These are phyloP conservation scores for Chrysochromulina tobinii DNA, from an alignment of 78 protist species.

Conservation along the genomic window DNA sequence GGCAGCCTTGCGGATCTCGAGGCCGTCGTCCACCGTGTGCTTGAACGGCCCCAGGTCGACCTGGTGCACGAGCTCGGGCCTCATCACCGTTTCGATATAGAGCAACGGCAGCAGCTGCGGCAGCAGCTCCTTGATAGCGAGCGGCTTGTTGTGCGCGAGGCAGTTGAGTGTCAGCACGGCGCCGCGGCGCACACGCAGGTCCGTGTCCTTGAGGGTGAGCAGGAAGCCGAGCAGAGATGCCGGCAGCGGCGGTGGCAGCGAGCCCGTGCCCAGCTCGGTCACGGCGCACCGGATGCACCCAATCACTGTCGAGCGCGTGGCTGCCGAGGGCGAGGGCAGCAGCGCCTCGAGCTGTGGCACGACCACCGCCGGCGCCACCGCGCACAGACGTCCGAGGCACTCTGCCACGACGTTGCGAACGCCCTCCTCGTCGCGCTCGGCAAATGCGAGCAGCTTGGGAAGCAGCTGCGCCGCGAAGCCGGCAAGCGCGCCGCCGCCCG, in stretches of 20 bases:
- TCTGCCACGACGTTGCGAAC: conserved; percentile 89
- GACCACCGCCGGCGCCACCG: conserved; percentile 66
- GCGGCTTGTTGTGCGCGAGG: conserved; percentile 76
- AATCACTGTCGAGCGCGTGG: conserved; percentile 66
- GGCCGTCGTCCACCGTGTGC: conserved; percentile 93
- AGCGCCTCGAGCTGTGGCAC: conserved; percentile 53
- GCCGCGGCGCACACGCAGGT: conserved; percentile 78
- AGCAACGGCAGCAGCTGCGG: conserved; percentile 62
- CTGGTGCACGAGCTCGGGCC: conserved; percentile 77
- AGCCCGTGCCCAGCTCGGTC: conserved; percentile 43
- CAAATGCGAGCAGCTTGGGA: conserved; percentile 59
- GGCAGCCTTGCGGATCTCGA: conserved; percentile 86
- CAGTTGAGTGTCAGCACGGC: conserved; percentile 81
- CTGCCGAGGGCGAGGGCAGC: neutral
- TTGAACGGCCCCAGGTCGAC: conserved; percentile 94
- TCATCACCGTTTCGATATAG: conserved; percentile 61
- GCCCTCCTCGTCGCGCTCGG: conserved; percentile 85
- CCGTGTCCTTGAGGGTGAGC: conserved; percentile 53
- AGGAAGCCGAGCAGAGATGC: conserved; percentile 56
- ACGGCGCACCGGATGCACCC: conserved; percentile 77
- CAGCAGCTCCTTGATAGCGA: conserved; percentile 56
- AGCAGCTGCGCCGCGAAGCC: conserved; percentile 10
- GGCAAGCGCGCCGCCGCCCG: neutral
- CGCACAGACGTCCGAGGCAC: conserved; percentile 86
- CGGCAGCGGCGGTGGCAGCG: conserved; percentile 53